A percentile compares a stretch with the other conserved stretches of the same genome.
phyloP scores from a whole-genome alignment of 768 basidiomycete species.

The Nevesoporus exiguus region DNA sequence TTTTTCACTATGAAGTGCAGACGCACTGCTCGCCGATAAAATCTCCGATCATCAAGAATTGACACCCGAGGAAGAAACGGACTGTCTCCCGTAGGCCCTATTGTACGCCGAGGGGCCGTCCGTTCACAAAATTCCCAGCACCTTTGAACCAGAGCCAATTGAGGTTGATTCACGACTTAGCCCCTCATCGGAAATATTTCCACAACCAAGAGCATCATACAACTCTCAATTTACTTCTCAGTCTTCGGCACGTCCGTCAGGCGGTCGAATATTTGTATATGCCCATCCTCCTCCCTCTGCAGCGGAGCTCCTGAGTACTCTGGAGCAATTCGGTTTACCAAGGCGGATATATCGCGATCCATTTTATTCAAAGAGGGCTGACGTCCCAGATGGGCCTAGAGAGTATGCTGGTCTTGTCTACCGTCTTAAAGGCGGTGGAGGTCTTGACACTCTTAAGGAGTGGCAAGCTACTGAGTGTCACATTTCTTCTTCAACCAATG shows the following conservation, averaged over 20 bases:
- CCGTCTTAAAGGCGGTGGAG: slow-evolving; percentile 60
- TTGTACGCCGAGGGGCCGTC: neutral
- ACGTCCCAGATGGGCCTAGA: slow-evolving; percentile 63
- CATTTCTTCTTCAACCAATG: neutral
- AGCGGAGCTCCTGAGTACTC: slow-evolving; percentile 41
- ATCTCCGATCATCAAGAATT: neutral
- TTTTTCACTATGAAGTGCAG: slow-evolving; percentile 5
- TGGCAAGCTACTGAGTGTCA: slow-evolving; percentile 41
- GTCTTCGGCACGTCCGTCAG: neutral
- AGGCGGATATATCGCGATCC: slow-evolving; percentile 71
- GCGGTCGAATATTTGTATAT: slow-evolving; percentile 41
- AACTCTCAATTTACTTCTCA: slow-evolving; percentile 6
- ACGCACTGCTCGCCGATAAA: neutral
- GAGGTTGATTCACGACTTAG: neutral
- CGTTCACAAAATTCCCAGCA: slow-evolving; percentile 5
- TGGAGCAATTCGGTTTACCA: slow-evolving; percentile 49
- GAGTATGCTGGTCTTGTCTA: slow-evolving; percentile 83
- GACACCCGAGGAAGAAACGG: slow-evolving; percentile 12
- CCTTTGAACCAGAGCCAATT: slow-evolving; percentile 10
- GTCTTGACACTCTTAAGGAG: slow-evolving; percentile 53
- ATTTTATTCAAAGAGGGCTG: slow-evolving; percentile 68
- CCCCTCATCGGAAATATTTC: neutral
- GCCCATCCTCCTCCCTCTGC: slow-evolving; percentile 47
- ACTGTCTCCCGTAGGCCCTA: slow-evolving; percentile 19
- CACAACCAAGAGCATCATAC: slow-evolving; percentile 19